Conservation (phyloP, 371 early-diverging fungal species). For the Mucor mucedo region DNA sequence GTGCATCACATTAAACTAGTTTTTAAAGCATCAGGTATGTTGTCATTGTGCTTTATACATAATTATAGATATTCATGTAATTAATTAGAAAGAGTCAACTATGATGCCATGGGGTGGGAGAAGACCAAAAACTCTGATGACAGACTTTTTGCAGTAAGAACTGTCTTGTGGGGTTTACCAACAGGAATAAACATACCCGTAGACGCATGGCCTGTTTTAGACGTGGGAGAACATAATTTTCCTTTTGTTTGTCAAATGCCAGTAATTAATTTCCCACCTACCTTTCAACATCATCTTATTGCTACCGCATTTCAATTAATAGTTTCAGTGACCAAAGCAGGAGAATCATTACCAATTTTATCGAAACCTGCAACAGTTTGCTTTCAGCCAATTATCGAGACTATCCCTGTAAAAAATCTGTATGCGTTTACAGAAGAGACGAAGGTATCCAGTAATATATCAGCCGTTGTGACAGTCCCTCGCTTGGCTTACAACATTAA, state of each 20-base stretch:
- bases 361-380: constrained; percentile 23
- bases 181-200: constrained; percentile 10
- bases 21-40: constrained; percentile 33
- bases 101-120: constrained; percentile 43
- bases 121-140: constrained; percentile 27
- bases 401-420: constrained; percentile 24
- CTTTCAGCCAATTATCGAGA: constrained; percentile 35
- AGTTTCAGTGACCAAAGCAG: constrained; percentile 26
- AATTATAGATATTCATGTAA: not conserved
- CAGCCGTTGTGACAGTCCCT: constrained; percentile 25
- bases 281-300: constrained; percentile 34
- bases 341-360: constrained; percentile 12
- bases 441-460: constrained; percentile 16
- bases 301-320: constrained; percentile 28
- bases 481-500: constrained; percentile 29
- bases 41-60: not conserved
- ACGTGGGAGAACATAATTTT: constrained; percentile 30
- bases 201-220: constrained; percentile 27
- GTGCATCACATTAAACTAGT: constrained; percentile 33
- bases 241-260: constrained; percentile 43
- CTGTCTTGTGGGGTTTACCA: constrained; percentile 31
- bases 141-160: constrained; percentile 40
- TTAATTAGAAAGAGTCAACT: constrained; percentile 34
- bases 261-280: constrained; percentile 38
- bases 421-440: constrained; percentile 12